phyloP scores from a whole-genome alignment of 768 basidiomycete species.

The Cystofilobasidium ferigula region DNA sequence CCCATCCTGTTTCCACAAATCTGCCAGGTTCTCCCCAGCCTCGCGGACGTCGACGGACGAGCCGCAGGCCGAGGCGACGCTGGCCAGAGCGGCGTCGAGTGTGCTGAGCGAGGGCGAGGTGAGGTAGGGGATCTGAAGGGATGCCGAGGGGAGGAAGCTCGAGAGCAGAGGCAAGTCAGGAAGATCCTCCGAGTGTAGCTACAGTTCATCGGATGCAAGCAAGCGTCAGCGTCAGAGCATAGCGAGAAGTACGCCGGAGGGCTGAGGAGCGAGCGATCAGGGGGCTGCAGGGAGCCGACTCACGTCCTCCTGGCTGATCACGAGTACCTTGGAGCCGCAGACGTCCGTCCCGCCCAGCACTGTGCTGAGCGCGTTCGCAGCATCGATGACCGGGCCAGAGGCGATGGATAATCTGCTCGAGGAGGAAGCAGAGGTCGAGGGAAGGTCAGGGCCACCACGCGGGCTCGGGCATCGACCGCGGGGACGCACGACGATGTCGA shows the following conservation, averaged over 20 bases:
- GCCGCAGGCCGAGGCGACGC: constrained; percentile 4
- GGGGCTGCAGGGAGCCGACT: not conserved
- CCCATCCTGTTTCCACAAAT: not conserved
- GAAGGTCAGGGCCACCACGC: not conserved
- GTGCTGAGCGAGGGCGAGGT: not conserved
- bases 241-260: not conserved
- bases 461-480: not conserved
- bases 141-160: not conserved
- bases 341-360: not conserved
- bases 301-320: constrained; percentile 20
- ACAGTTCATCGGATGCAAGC: too few species aligned
- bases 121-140: constrained; percentile 9
- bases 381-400: not conserved
- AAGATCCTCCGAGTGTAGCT: constrained; percentile 14
- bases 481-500: constrained; percentile 4
- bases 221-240: not conserved
- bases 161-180: not conserved
- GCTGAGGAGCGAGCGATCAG: not conserved
- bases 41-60: not conserved
- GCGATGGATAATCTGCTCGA: not conserved
- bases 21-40: not conserved
- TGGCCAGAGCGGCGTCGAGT: constrained; percentile 7
- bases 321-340: constrained; percentile 8
- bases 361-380: not conserved
- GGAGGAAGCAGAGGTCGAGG: not conserved